A percentile compares a stretch with the other conserved stretches of the same genome.
Conservation (phyloP, 75 land plant genomes). For the Sequoiadendron giganteum region DNA sequence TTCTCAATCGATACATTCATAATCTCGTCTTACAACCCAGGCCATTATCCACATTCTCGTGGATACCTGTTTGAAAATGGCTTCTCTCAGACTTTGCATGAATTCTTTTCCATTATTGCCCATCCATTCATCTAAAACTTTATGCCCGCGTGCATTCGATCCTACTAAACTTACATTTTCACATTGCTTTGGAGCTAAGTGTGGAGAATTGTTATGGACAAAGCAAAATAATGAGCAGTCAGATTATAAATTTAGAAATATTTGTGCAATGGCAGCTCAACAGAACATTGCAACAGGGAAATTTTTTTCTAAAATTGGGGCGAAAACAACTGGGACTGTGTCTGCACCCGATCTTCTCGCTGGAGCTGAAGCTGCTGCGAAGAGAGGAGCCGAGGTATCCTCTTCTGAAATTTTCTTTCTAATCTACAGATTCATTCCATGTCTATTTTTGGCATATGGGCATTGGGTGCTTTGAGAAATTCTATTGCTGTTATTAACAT, state of each 20-base stretch:
- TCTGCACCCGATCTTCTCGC: constrained; percentile 61
- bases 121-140: background rate
- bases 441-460: background rate
- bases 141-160: background rate
- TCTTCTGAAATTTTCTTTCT: background rate
- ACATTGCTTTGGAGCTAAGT: background rate
- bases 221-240: background rate
- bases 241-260: background rate
- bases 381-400: constrained; percentile 79
- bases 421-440: background rate
- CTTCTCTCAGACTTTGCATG: background rate
- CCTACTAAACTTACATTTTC: background rate
- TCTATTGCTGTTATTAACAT: background rate
- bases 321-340: constrained; percentile 40
- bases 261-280: background rate
- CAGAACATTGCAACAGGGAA: background rate
- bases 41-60: background rate
- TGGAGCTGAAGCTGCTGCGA: constrained; percentile 71
- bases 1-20: background rate
- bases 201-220: background rate
- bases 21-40: background rate
- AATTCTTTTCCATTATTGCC: background rate
- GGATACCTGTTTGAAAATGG: background rate
- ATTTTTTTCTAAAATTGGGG: background rate
- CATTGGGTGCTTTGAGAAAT: background rate